A percentile compares a stretch with the other conserved stretches of the same genome.
These are phyloP conservation scores for Solanum arcanum DNA, from an alignment of 257 asterid species.

Conservation along the genomic window DNA sequence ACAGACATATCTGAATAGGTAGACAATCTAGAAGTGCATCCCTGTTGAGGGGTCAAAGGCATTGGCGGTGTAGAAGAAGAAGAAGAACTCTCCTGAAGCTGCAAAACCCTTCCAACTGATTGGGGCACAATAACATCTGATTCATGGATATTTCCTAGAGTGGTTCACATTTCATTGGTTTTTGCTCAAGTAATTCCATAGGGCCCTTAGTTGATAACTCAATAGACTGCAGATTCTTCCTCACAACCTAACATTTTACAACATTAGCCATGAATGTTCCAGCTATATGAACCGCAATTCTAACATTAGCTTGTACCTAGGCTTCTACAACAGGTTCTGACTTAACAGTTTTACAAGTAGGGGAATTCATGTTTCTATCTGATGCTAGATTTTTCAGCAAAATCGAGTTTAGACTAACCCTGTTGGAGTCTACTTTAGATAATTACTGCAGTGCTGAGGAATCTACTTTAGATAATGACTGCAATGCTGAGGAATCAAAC, in stretches of 20 bases:
- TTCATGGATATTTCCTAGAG: slow-evolving; percentile 15
- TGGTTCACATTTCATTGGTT: slow-evolving; percentile 41
- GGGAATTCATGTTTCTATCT: slow-evolving; percentile 8
- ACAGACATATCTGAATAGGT: slow-evolving; percentile 11
- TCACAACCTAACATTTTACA: slow-evolving; percentile 34
- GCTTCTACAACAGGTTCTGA: slow-evolving; percentile 50
- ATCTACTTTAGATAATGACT: slow-evolving; percentile 9
- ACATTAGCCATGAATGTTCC: slow-evolving; percentile 21
- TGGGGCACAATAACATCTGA: slow-evolving; percentile 5
- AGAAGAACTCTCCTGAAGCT: slow-evolving; percentile 42
- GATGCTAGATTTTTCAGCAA: slow-evolving; percentile 12
- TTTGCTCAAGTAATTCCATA: slow-evolving; percentile 20
- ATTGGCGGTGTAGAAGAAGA: slow-evolving; percentile 25
- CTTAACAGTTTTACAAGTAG: slow-evolving; percentile 29
- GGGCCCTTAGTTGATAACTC: slow-evolving; percentile 13
- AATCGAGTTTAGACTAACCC: slow-evolving; percentile 6
- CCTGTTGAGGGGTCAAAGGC: slow-evolving; percentile 42
- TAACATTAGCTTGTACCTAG: slow-evolving; percentile 16
- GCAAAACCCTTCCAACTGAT: slow-evolving; percentile 30
- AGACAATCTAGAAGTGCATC: slow-evolving; percentile 20
- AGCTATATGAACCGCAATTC: slow-evolving; percentile 23
- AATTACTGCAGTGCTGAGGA: slow-evolving; percentile 9
- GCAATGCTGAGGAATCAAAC: slow-evolving; percentile 11
- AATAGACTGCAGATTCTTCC: slow-evolving; percentile 10
- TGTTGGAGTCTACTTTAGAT: slow-evolving; percentile 5